Percentiles rank a stretch among this genome's conserved stretches.
These are phyloP conservation scores for Botryotinia convoluta DNA, from an alignment of 2,329 filamentous ascomycete genomes.

Conservation along the genomic window DNA sequence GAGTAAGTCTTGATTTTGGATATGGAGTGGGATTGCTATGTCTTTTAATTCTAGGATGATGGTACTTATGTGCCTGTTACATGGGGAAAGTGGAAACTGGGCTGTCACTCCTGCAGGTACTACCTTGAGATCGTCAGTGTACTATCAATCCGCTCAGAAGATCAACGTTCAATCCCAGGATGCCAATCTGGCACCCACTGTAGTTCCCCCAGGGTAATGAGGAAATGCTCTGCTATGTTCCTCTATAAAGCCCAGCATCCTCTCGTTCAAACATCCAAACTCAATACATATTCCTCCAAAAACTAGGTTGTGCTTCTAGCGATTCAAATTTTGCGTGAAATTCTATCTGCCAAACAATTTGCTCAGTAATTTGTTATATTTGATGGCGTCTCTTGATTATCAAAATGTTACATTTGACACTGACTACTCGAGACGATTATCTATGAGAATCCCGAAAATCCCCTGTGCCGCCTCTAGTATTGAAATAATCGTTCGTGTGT, in stretches of 20 bases:
- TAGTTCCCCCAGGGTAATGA: not conserved
- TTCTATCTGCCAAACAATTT: not conserved
- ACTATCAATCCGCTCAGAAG: not conserved
- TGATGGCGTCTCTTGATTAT: too few relatives aligned
- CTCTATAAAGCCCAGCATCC: not conserved
- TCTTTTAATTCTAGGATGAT: not conserved
- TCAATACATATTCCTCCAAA: not conserved
- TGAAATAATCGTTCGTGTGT: not conserved
- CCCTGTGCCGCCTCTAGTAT: not conserved
- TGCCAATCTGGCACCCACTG: not conserved
- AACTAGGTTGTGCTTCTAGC: not conserved
- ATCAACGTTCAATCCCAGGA: fast-evolving
- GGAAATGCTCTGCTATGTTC: not conserved
- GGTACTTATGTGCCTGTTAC: not conserved
- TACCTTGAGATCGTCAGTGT: not conserved
- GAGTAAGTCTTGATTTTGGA: too few relatives aligned
- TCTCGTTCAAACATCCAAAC: not conserved
- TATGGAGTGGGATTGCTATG: not conserved
- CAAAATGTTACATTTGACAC: not conserved
- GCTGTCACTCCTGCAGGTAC: not conserved
- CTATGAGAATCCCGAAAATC: too few relatives aligned
- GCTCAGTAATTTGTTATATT: not conserved
- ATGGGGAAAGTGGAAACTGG: not conserved
- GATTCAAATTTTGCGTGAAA: not conserved
- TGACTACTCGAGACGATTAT: not conserved